These are phyloP conservation scores for Elymus sibiricus DNA, from an alignment of 176 grass and related monocot species.

Conservation along the genomic window DNA sequence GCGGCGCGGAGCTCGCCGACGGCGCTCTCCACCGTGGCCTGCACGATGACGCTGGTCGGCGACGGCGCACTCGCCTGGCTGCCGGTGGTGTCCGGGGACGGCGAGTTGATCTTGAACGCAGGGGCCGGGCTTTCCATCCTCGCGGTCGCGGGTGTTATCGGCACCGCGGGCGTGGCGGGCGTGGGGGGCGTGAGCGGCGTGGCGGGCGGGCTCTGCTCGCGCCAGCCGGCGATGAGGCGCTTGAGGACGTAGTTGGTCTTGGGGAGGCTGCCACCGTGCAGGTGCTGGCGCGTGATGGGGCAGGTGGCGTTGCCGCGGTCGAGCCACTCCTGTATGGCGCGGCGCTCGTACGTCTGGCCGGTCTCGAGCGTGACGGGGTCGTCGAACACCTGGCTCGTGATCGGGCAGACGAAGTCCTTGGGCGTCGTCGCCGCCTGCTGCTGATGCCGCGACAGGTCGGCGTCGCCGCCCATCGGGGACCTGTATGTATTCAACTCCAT, in stretches of 20 bases:
- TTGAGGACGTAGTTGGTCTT: conserved; percentile 79
- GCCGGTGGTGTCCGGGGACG: conserved; percentile 24
- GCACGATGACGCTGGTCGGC: conserved; percentile 51
- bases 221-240: conserved; percentile 59
- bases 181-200: not conserved
- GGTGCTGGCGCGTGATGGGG: conserved; percentile 66
- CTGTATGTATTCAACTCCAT: conserved; percentile 15
- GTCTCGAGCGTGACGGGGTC: conserved; percentile 75
- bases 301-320: conserved; percentile 57
- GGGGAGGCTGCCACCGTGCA: conserved; percentile 46
- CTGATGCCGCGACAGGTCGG: not conserved
- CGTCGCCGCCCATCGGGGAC: not conserved
- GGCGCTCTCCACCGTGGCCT: conserved; percentile 38
- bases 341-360: conserved; percentile 71
- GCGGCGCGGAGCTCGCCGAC: conserved; percentile 45
- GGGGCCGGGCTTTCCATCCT: conserved; percentile 14
- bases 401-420: conserved; percentile 77
- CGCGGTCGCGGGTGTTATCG: not conserved
- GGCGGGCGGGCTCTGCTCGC: conserved; percentile 28
- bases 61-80: conserved; percentile 40
- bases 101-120: conserved; percentile 28
- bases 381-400: conserved; percentile 66
- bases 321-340: conserved; percentile 76
- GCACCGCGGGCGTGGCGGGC: not conserved
- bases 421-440: conserved; percentile 28